Evolutionary conservation across 2,329 filamentous ascomycete species (phyloP), one percentile per base, ranked within the genome.

Genomic region (Colletotrichum abscissum): DNA sequence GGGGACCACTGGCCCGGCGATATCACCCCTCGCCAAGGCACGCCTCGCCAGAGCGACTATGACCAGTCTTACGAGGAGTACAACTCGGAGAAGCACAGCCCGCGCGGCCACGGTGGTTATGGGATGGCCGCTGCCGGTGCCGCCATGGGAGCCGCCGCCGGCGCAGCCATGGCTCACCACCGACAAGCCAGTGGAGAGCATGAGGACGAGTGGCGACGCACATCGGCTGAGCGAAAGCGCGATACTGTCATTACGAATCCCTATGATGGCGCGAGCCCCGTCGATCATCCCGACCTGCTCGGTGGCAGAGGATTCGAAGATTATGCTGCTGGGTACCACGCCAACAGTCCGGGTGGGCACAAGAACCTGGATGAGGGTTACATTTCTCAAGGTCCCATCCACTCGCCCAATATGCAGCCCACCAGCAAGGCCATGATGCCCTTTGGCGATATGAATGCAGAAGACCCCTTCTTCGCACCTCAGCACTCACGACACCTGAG

Each of bases 311-410:
- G 82, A 5, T 83, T 85, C 42, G 77, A 80, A 19, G 76, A 76
- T 46, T 88, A 87, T 75, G 82, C 82, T 67, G 81, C 83, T 77
- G 80, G 85, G 76, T 86, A 88, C 82, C 79, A 88, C 80, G 82
- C 89, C 76, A 84, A 90, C 81, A 87, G 92, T 79, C 89, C 90
- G 62, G 81, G 86, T 77, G 89, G 87, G 56, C 87, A 88, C 72
- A 90, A 86, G 73, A 94, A 92, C 81, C 86, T 84, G 65, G 94
- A 98, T 79, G 96, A 98, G 84, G 96, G 95, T 8, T 98, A 98
- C 83, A 95, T 96, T 76, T 97, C 96, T 28, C 94, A 90, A 68
- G 90, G 87, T 3, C 88, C 89, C 2, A 88, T 89, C 75, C 88
- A 88, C 76, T 88, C 86, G 3, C 89, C 89, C 0, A 88, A 89